Base-by-base conservation (phyloP, 2,329 filamentous ascomycete species). In the Nemania diffusa region DNA sequence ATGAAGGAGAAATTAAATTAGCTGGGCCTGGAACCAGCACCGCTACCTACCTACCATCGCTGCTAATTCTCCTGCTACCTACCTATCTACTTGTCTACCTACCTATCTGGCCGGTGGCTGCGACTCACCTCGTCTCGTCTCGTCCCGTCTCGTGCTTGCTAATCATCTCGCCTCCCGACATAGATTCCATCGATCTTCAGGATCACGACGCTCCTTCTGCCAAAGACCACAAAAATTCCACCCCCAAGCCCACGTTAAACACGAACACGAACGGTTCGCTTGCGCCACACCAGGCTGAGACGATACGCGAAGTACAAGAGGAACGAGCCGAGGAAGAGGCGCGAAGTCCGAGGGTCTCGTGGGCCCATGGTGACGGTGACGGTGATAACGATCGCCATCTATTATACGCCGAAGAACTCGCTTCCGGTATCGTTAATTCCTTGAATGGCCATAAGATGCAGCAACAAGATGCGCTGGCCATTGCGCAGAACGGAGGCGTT, bases 121-220 rank as follows among this genome's bases (percentile, higher is more conserved):
- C 50, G 57, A 40, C 60, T 65, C 50, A 20, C 52, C n/a, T 53
- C 24, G 52, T 20, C 46, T 64, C 50, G 56, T 57, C 26, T 57
- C 52, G 32, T 57, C 50, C 40, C 22, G 59, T 61, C 65, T 69
- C 62, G 62, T 62, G 62, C 71, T 63, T 71, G 72, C 77, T 80
- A 69, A 79, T 73, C 63, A 59, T 73, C 66, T 64, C 60, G 64
- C 52, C 55, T 69, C 70, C 68, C 67, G 68, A 61, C 65, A 68
- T 81, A 97, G 95, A 98, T 84, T 97, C 95, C 70, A 92, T 97
- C 81, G 96, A 98, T 82, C 89, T 98, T 59, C 96, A 98, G 86
- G 89, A 93, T 81, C 92, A 90, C 77, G 84, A 90, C 76, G 85
- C 91, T 66, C 93, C 94, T 37, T 96, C 94, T 52, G 93, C 95